Conservation (phyloP, 768 basidiomycete species). For the Pulveroboletus sp. region DNA sequence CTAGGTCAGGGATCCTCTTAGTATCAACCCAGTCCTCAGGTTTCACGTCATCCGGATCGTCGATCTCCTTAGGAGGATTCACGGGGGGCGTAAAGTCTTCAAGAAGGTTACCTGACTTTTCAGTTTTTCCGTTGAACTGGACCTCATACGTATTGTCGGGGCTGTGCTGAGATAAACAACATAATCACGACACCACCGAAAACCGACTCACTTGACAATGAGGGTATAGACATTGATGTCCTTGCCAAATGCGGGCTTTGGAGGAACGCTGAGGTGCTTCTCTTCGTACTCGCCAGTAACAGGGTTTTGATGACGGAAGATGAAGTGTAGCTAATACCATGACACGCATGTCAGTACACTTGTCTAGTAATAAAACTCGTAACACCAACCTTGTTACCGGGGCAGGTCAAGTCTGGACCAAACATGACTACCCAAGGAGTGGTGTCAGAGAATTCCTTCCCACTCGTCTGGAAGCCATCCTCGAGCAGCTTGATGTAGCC, state of each 20-base stretch:
- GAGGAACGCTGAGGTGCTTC: slow-evolving; percentile 86
- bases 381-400: slow-evolving; percentile 74
- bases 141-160: slow-evolving; percentile 95
- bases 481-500: slow-evolving; percentile 96
- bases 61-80: slow-evolving; percentile 90
- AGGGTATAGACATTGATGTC: slow-evolving; percentile 93
- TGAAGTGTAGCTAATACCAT: slow-evolving; percentile 83
- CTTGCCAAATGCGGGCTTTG: slow-evolving; percentile 84
- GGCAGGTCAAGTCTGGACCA: slow-evolving; percentile 92
- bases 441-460: slow-evolving; percentile 90
- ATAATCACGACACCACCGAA: background rate
- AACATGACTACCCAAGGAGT: slow-evolving; percentile 98
- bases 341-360: slow-evolving; percentile 1
- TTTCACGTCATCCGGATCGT: slow-evolving; percentile 88
- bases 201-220: slow-evolving; percentile 68
- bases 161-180: slow-evolving; percentile 36
- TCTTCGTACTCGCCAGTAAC: slow-evolving; percentile 91
- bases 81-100: slow-evolving; percentile 92
- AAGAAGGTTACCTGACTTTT: slow-evolving; percentile 76
- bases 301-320: slow-evolving; percentile 97
- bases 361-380: too few species aligned
- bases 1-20: slow-evolving; percentile 79
- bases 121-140: slow-evolving; percentile 79
- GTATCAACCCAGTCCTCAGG: slow-evolving; percentile 91
- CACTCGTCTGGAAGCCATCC: slow-evolving; percentile 89